A percentile compares a stretch with the other conserved stretches of the same genome.
Conservation (phyloP, 768 basidiomycete genomes). For the Mycena venus region DNA sequence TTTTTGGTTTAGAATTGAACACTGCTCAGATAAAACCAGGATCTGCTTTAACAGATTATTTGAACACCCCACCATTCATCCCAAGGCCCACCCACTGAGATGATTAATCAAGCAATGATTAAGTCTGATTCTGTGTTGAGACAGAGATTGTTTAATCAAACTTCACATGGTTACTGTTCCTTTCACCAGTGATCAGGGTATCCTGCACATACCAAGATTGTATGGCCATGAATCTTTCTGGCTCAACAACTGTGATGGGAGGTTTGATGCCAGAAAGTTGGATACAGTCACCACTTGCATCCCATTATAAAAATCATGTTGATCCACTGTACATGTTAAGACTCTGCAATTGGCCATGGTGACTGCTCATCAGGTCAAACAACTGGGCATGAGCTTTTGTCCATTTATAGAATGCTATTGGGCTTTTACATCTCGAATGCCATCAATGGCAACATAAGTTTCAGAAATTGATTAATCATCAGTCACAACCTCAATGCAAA, state of each 20-base stretch:
- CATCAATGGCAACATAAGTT: neutral
- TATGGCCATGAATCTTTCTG: neutral
- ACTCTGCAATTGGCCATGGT: neutral
- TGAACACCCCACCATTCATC: no score
- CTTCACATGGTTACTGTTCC: no score
- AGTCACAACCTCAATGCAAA: slow-evolving; percentile 6
- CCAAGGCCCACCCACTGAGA: no score
- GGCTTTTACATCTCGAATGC: no score
- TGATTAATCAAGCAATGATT: no score
- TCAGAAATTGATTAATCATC: slow-evolving; percentile 3
- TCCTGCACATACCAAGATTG: neutral
- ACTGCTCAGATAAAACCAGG: no score
- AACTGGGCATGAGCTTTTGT: neutral
- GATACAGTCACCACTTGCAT: neutral
- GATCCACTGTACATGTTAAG: neutral
- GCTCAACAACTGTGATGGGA: neutral
- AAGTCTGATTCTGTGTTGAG: no score
- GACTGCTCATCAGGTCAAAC: no score
- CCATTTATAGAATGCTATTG: neutral
- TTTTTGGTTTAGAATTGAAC: no score
- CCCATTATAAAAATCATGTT: neutral
- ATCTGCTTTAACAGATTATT: no score
- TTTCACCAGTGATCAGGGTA: slow-evolving; percentile 2
- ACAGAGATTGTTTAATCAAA: no score
- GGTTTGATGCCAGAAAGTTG: neutral